Conservation (phyloP, 305 asterid species). For the Solanum hybrid region DNA sequence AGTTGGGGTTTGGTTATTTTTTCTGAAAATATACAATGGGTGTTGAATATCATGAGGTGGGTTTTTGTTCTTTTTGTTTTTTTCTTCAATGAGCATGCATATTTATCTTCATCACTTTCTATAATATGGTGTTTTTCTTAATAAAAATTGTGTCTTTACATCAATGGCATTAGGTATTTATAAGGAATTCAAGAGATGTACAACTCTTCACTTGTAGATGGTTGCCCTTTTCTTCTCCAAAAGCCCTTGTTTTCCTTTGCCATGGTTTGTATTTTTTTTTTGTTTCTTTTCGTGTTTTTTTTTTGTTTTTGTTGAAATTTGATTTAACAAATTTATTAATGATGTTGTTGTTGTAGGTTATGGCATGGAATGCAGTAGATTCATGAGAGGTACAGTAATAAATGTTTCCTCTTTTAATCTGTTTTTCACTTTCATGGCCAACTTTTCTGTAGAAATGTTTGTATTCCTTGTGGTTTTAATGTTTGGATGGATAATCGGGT, state of each 20-base stretch:
- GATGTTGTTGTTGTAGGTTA: conserved; percentile 59
- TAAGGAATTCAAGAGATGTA: conserved; percentile 66
- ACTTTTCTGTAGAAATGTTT: background rate
- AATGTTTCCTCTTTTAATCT: conserved; percentile 19
- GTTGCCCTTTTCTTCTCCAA: conserved; percentile 79
- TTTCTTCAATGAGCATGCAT: conserved; percentile 1
- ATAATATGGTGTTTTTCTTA: background rate
- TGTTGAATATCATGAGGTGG: conserved; percentile 55
- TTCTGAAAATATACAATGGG: conserved; percentile 31
- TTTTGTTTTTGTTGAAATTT: background rate
- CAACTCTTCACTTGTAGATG: conserved; percentile 81
- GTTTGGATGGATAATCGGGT: background rate
- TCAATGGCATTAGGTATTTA: conserved; percentile 33
- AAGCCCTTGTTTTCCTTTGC: conserved; percentile 92
- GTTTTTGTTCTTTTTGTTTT: background rate
- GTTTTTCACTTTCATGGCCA: conserved; percentile 15
- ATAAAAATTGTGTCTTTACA: background rate
- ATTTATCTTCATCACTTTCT: background rate
- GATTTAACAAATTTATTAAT: conserved; percentile 19
- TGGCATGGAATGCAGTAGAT: conserved; percentile 96
- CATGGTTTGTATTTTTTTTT: conserved; percentile 49
- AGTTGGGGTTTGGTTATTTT: background rate
- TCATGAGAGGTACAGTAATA: conserved; percentile 68
- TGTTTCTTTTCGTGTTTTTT: conserved; percentile 2
- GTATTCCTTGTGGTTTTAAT: background rate